Base-by-base conservation (phyloP, 2,329 filamentous ascomycete genomes). In the Gliomastix tumulicola region DNA sequence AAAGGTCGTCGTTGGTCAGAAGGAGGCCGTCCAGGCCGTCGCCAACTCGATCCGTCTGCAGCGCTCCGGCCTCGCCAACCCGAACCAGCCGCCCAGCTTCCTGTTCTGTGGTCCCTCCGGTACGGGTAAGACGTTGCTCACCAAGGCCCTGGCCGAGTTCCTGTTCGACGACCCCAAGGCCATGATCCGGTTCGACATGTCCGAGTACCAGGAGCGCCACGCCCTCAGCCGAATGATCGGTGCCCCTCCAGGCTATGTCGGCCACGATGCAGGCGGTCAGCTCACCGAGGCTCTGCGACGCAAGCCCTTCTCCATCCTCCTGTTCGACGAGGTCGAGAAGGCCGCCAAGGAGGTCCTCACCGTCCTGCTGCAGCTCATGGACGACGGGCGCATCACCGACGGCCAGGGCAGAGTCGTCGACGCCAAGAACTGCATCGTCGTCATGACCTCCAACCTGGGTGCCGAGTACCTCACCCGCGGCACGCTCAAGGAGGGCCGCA, bases 111-210 rank as follows among this genome's bases (percentile, higher is more conserved):
- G 92, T 69, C 92, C 92, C 12, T 97, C 90, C 0, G 92, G 92
- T 69, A 98, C 92, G 11, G 92, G 92, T 71, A 98, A 98, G 68
- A 98, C 92, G 15, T 71, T 98, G 16, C 79, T 98, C 40, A 97
- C 90, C 46, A 98, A 98, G 65, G 92, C 90, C 13, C 74, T 98
- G 41, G 92, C 92, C 34, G 92, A 98, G 60, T 98, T 98, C 69
- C 71, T 98, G 20, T 98, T 98, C 66, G 92, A 98, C 56, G 92
- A 98, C 49, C 68, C 90, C 19, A 96, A 96, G 68, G 72, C 90
- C 22, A 97, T 98, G 92, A 95, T 98, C 51, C 84, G 92, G 27
- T 94, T 98, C 66, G 92, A 98, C 59, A 98, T 98, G 92, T 97
- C 90, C 6, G 92, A 98, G 63, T 98, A 98, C 62, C 94, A 98